Percentiles rank a stretch among this genome's conserved stretches.
These are phyloP conservation scores for Aurantiochytrium sp. DNA, from an alignment of 108 stramenopile genomes.

Conservation along the genomic window DNA sequence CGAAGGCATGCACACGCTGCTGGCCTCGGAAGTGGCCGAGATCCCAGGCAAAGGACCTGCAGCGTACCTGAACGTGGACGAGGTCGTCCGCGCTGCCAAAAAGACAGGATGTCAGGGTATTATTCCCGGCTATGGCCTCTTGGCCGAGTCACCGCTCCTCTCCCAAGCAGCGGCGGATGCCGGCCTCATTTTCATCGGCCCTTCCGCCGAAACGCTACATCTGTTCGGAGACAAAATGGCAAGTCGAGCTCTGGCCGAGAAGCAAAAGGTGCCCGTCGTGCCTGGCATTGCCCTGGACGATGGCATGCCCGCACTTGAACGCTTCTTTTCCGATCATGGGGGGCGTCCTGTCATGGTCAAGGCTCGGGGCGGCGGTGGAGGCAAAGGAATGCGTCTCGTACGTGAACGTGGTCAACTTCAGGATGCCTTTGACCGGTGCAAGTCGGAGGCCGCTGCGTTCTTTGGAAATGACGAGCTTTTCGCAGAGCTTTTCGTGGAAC, in stretches of 20 bases:
- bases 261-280: constrained; percentile 73
- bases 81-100: constrained; percentile 68
- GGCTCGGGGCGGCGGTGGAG: constrained; percentile 89
- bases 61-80: constrained; percentile 76
- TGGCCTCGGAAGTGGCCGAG: neutral
- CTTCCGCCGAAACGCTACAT: constrained; percentile 64
- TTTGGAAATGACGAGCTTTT: constrained; percentile 88
- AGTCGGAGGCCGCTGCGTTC: constrained; percentile 73
- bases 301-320: neutral
- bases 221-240: constrained; percentile 85
- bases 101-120: constrained; percentile 71
- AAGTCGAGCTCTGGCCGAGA: constrained; percentile 74
- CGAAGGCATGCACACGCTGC: neutral
- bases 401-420: constrained; percentile 52
- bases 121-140: constrained; percentile 72
- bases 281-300: constrained; percentile 50
- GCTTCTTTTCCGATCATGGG: constrained; percentile 58
- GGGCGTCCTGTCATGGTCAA: constrained; percentile 94
- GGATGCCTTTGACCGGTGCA: constrained; percentile 58
- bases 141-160: constrained; percentile 67
- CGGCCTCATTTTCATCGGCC: constrained; percentile 75
- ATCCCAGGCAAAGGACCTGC: constrained; percentile 26
- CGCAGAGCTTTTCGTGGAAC: constrained; percentile 80
- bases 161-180: constrained; percentile 61
- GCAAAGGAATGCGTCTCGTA: constrained; percentile 90